These are phyloP conservation scores for Macroventuria anomochaeta DNA, from an alignment of 2,329 filamentous ascomycete species.

Conservation along the genomic window DNA sequence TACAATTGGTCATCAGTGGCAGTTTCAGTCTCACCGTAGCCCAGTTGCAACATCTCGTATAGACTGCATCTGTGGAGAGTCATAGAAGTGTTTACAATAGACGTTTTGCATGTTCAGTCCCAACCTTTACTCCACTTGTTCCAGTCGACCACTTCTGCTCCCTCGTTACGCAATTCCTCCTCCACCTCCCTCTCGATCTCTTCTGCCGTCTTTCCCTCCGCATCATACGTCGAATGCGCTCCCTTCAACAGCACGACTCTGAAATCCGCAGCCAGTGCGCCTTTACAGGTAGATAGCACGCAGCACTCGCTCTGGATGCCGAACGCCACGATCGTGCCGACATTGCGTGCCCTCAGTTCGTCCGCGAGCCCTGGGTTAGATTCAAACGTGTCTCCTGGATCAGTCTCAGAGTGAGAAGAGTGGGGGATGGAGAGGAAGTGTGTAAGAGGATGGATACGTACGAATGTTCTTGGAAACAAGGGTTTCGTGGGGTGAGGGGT, in stretches of 20 bases:
- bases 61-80: neutral
- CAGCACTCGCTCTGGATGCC: slow-evolving; percentile 26
- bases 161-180: neutral
- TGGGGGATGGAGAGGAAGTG: too few species aligned
- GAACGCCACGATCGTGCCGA: slow-evolving; percentile 15
- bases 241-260: slow-evolving; percentile 12
- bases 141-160: neutral
- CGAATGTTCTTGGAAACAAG: slow-evolving; percentile 12
- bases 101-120: too few species aligned
- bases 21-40: too few species aligned
- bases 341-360: neutral
- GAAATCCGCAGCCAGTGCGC: slow-evolving; percentile 13
- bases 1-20: too few species aligned
- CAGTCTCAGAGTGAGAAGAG: neutral
- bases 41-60: too few species aligned
- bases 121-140: neutral
- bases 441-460: neutral
- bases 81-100: too few species aligned
- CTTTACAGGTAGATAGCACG: slow-evolving; percentile 17
- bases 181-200: slow-evolving; percentile 13
- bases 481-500: slow-evolving; percentile 7
- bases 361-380: slow-evolving; percentile 11
- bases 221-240: slow-evolving; percentile 19
- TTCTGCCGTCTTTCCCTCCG: neutral
- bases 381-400: slow-evolving; percentile 11